These are phyloP conservation scores for Trichoderma atrobrunneum DNA, from an alignment of 2,329 filamentous ascomycete genomes.

Conservation along the genomic window DNA sequence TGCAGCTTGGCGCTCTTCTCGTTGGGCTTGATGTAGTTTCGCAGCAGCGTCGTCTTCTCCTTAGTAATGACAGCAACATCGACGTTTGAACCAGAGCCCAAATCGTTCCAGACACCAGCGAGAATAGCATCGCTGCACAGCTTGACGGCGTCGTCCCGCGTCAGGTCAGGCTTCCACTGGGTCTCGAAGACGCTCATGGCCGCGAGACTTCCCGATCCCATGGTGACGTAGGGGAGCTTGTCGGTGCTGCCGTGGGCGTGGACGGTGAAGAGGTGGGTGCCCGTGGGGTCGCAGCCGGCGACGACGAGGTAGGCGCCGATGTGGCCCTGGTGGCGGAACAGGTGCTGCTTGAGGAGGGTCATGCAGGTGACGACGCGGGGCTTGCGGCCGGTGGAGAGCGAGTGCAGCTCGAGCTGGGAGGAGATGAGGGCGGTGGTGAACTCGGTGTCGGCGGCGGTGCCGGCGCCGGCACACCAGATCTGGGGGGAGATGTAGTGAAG, in stretches of 20 bases:
- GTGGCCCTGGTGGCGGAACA: conserved; percentile 97
- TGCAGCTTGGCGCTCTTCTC: conserved; percentile 85
- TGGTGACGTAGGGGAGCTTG: conserved; percentile 98
- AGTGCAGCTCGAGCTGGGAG: conserved; percentile 96
- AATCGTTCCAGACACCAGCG: conserved; percentile 97
- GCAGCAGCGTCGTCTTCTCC: conserved; percentile 89
- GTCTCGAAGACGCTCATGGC: conserved; percentile 99
- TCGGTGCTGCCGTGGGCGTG: conserved; percentile 98
- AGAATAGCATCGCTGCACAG: conserved; percentile 84
- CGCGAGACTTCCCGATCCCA: conserved; percentile 93
- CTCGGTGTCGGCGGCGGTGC: conserved; percentile 96
- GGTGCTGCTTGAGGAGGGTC: conserved; percentile 99
- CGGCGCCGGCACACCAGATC: conserved; percentile 98
- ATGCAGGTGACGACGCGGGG: conserved; percentile 98
- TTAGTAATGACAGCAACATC: conserved; percentile 93
- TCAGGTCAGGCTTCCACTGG: conserved; percentile 79
- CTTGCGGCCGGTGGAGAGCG: conserved; percentile 92
- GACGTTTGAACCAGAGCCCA: conserved; percentile 95
- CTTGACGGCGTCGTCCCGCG: conserved; percentile 75
- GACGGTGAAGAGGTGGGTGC: conserved; percentile 93
- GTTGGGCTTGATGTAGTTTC: conserved; percentile 93
- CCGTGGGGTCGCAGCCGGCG: conserved; percentile 93
- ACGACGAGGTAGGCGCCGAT: conserved; percentile 98
- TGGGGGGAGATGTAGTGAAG: conserved; percentile 97
- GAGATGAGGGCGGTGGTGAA: conserved; percentile 99